Evolutionary conservation across 2,329 filamentous ascomycete species (phyloP).

Genomic region (Apiospora phragmitis): DNA sequence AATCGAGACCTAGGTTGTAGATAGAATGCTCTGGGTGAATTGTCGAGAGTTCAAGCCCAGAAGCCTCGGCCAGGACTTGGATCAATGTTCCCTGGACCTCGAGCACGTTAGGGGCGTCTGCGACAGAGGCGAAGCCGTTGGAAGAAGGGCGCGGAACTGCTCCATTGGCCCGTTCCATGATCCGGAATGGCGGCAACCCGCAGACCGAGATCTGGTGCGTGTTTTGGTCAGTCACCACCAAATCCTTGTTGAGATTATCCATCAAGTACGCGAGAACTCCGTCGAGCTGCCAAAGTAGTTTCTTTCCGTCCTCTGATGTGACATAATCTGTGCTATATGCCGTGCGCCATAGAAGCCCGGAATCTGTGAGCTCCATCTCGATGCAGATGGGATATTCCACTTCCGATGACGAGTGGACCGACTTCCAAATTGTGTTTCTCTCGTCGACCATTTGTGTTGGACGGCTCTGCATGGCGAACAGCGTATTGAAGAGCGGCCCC

Average conservation of each 20-base stretch:
- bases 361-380: slow-evolving; percentile 68
- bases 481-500: slow-evolving; percentile 50
- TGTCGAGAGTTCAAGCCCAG: slow-evolving; percentile 55
- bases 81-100: slow-evolving; percentile 38
- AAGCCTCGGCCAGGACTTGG: slow-evolving; percentile 55
- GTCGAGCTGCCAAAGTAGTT: slow-evolving; percentile 62
- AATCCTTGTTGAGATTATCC: slow-evolving; percentile 39
- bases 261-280: slow-evolving; percentile 58
- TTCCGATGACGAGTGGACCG: slow-evolving; percentile 62
- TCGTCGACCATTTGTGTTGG: not conserved
- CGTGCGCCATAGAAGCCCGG: slow-evolving; percentile 66
- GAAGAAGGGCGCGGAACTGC: not conserved
- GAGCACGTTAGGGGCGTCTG: not conserved
- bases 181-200: slow-evolving; percentile 51
- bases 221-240: slow-evolving; percentile 52
- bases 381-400: slow-evolving; percentile 82
- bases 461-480: slow-evolving; percentile 53
- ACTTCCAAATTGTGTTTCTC: slow-evolving; percentile 52
- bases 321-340: slow-evolving; percentile 65
- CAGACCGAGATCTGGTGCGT: slow-evolving; percentile 60
- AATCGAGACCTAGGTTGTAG: slow-evolving; percentile 86
- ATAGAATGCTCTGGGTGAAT: slow-evolving; percentile 66
- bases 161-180: not conserved
- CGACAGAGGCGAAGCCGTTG: not conserved
- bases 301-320: slow-evolving; percentile 42